phyloP scores from a whole-genome alignment of 352 stramenopile species.

The Phytophthora rubi region DNA sequence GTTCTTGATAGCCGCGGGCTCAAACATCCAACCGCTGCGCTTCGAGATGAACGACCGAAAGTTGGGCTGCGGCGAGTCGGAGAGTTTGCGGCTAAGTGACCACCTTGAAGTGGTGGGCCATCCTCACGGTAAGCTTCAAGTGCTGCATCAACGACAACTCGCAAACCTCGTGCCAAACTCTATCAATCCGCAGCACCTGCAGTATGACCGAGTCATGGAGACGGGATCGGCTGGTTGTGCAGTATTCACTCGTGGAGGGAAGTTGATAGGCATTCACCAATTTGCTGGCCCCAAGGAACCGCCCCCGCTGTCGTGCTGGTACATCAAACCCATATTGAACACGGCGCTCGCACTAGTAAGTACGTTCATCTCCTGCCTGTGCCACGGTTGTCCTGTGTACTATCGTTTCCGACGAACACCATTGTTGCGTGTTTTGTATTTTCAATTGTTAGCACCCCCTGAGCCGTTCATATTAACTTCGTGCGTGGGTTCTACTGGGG shows the following conservation, averaged over 20 bases:
- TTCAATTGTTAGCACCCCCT: slow-evolving; percentile 41
- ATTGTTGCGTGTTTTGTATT: background rate
- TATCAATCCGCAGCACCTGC: slow-evolving; percentile 57
- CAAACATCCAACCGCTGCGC: slow-evolving; percentile 49
- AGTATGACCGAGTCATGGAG: slow-evolving; percentile 56
- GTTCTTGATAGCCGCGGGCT: slow-evolving; percentile 52
- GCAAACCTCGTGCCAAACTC: slow-evolving; percentile 52
- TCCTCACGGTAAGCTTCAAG: slow-evolving; percentile 63
- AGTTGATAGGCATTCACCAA: slow-evolving; percentile 59
- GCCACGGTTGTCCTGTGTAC: background rate
- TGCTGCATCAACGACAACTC: slow-evolving; percentile 47
- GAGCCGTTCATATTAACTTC: slow-evolving; percentile 67
- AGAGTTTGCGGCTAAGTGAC: slow-evolving; percentile 30
- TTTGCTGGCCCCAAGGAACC: slow-evolving; percentile 47
- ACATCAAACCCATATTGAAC: slow-evolving; percentile 64
- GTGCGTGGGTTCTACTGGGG: slow-evolving; percentile 44
- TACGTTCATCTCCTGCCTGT: slow-evolving; percentile 45
- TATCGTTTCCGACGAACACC: background rate
- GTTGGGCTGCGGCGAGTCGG: slow-evolving; percentile 49
- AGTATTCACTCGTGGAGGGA: slow-evolving; percentile 67
- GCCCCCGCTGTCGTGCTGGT: slow-evolving; percentile 45
- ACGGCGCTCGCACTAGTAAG: slow-evolving; percentile 55
- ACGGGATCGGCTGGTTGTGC: slow-evolving; percentile 42
- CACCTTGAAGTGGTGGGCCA: slow-evolving; percentile 63
- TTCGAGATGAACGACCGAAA: slow-evolving; percentile 71